These are phyloP conservation scores for Calonectria hongkongensis DNA, from an alignment of 2,329 filamentous ascomycete species.

Conservation along the genomic window DNA sequence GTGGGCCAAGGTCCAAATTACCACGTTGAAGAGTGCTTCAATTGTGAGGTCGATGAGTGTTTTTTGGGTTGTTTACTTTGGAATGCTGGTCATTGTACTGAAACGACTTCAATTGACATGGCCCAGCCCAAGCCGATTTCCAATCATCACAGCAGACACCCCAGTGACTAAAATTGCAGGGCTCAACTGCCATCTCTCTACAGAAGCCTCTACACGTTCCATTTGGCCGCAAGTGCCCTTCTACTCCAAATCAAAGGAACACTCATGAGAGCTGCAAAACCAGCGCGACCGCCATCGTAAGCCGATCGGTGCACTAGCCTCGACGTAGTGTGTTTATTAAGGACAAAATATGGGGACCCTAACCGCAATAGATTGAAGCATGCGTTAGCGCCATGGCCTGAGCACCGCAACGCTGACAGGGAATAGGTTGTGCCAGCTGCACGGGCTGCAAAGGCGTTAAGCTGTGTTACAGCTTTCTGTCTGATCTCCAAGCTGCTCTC, in stretches of 20 bases:
- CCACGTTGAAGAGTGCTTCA: no score
- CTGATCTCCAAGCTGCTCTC: not conserved
- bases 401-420: not conserved
- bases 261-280: not conserved
- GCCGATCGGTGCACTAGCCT: not conserved
- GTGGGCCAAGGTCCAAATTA: not conserved
- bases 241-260: no score
- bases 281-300: not conserved
- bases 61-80: no score
- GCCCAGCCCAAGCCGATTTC: no score
- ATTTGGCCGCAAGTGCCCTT: no score
- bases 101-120: no score
- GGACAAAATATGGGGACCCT: not conserved
- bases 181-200: no score
- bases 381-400: not conserved
- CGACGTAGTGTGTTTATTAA: conserved; percentile 2
- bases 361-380: not conserved
- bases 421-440: not conserved
- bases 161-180: no score
- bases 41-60: no score
- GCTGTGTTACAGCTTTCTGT: not conserved
- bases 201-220: no score
- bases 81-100: no score
- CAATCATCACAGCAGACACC: no score
- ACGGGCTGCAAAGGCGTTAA: not conserved